Base-by-base conservation (phyloP, 306 rosid genomes). In the Lablab purpureus region DNA sequence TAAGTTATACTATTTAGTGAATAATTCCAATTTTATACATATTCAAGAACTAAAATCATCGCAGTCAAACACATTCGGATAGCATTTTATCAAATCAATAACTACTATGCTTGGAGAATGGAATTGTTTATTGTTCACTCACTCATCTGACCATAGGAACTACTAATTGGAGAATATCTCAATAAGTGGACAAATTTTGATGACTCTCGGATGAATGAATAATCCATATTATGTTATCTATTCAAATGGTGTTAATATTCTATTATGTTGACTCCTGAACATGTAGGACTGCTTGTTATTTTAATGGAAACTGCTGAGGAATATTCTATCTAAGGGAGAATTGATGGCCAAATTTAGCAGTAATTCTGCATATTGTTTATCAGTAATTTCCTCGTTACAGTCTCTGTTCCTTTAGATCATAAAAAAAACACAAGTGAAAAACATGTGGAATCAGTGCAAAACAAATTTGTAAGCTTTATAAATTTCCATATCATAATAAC, bases 181-280 rank as follows among this genome's bases (percentile, higher is more conserved):
- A 79, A 70, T 10, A 19, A 47, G 32, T 40, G 21, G 41, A 54
- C 63, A 58, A 41, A 71, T 46, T 32, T 79, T 49, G 55, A 79
- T 49, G 34, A 47, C 52, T 19, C 11, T 79, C 3, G 52, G 14
- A 46, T 63, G 34, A 79, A 59, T 70, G 66, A 60, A 59, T 78
- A 70, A 22, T 22, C 54, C 25, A 6, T 46, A 5, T 15, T n/a
- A 19, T 71, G 18, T 41, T 56, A 27, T 55, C 60, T 15, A 43
- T 43, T 78, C 15, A 17, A 43, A 9, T 15, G 5, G 17, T 60
- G 19, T 34, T 55, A 4, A 55, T 22, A 75, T 75, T 60, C 6
- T n/a, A 11, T 45, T 66, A 40, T 11, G 51, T 67, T 27, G 23
- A 55, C 47, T 47, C 5, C 13, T 43, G 9, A 36, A 37, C 10